A percentile compares a stretch with the other conserved stretches of the same genome.
phyloP scores from a whole-genome alignment of 2,329 filamentous ascomycete genomes.

The Venturiaceae sp. region DNA sequence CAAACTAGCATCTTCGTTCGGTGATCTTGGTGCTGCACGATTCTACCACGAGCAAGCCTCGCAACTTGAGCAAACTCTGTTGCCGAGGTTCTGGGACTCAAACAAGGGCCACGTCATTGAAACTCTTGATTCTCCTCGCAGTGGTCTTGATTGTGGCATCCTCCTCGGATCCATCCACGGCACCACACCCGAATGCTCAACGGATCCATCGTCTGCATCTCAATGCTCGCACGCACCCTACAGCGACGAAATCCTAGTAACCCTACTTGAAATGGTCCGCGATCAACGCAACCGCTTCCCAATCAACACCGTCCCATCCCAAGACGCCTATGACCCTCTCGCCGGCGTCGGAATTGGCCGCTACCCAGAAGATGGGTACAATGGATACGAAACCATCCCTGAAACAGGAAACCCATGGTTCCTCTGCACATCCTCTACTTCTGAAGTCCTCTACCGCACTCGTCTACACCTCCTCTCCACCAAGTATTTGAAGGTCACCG shows the following conservation, averaged over 20 bases:
- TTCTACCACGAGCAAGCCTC: conserved; percentile 28
- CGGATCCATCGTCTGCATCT: background rate
- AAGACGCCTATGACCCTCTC: conserved; percentile 9
- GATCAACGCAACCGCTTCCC: conserved; percentile 27
- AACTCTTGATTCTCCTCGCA: conserved; percentile 22
- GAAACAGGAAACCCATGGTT: conserved; percentile 31
- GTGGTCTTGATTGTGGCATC: conserved; percentile 27
- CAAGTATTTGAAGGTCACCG: conserved; percentile 21
- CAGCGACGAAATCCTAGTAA: conserved; percentile 27
- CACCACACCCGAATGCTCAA: conserved; percentile 12
- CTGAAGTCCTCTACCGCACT: conserved; percentile 28
- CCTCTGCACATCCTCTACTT: conserved; percentile 30
- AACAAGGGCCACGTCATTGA: conserved; percentile 25
- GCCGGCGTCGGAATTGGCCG: conserved; percentile 28
- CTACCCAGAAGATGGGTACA: conserved; percentile 33
- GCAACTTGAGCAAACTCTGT: conserved; percentile 19
- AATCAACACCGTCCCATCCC: conserved; percentile 22
- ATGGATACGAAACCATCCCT: conserved; percentile 23
- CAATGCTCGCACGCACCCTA: conserved; percentile 21
- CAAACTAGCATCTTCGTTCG: conserved; percentile 22
- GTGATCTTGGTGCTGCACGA: conserved; percentile 24
- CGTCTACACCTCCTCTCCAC: conserved; percentile 19
- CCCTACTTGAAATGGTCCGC: conserved; percentile 22
- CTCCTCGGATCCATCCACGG: conserved; percentile 28
- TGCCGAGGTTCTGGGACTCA: conserved; percentile 27